A percentile compares a stretch with the other conserved stretches of the same genome.
Conservation (phyloP, 1,139 yeast species). For the Pneumocystis canis region DNA sequence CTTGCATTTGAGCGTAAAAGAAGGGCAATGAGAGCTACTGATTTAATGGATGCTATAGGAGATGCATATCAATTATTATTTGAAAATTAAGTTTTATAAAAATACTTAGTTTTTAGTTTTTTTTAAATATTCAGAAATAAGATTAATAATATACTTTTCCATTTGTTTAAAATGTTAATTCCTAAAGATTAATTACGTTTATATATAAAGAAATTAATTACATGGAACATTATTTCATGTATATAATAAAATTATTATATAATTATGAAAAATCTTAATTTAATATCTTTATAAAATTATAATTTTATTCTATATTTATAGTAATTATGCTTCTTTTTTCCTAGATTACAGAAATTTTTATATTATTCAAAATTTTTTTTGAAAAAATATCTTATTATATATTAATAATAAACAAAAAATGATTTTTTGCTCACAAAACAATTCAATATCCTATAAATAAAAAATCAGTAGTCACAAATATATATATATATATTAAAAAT, state of each 20-base stretch:
- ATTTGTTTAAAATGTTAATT: not conserved
- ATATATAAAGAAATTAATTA: not conserved
- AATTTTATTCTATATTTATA: not conserved
- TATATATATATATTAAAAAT: not conserved
- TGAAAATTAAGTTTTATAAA: constrained; percentile 18
- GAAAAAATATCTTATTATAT: too few species aligned
- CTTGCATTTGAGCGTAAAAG: constrained; percentile 53
- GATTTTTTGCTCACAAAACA: not conserved
- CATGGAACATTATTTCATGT: not conserved
- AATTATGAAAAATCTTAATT: not conserved
- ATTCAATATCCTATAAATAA: too few species aligned
- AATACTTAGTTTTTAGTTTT: not conserved
- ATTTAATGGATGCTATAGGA: constrained; percentile 56
- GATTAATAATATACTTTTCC: not conserved
- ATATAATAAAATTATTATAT: not conserved
- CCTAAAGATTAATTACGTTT: not conserved
- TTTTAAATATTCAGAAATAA: not conserved
- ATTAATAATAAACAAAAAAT: not conserved
- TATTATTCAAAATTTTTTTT: too few species aligned
- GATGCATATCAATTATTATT: constrained; percentile 44
- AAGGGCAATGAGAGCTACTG: constrained; percentile 74
- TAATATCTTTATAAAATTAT: not conserved
- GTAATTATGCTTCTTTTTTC: not conserved
- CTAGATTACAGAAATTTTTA: too few species aligned
- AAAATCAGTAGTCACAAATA: too few species aligned